Percentiles rank a stretch among this genome's conserved stretches.
These are phyloP conservation scores for Colletotrichum trifolii DNA, from an alignment of 2,329 filamentous ascomycete genomes.

Conservation along the genomic window DNA sequence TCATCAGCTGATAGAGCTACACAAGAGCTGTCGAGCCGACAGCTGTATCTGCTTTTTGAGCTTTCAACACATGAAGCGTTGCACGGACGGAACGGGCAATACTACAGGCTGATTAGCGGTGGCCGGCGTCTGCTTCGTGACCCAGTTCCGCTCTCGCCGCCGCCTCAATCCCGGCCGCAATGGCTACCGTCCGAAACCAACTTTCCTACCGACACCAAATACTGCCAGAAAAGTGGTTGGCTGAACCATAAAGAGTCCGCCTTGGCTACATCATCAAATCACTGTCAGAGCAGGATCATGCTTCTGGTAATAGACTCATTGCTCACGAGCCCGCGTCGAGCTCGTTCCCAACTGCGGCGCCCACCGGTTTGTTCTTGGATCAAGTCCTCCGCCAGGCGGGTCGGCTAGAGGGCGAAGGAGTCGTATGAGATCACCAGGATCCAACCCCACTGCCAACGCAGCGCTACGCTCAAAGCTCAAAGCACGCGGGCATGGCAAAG, in stretches of 20 bases:
- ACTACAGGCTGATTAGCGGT: not conserved
- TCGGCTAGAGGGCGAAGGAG: not conserved
- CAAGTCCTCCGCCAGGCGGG: not conserved
- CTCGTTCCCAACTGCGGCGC: conserved; percentile 5
- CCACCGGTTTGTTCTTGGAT: conserved; percentile 10
- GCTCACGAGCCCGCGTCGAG: too few relatives aligned
- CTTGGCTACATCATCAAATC: too few relatives aligned
- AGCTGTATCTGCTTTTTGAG: too few relatives aligned
- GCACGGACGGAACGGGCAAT: too few relatives aligned
- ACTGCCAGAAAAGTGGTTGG: too few relatives aligned
- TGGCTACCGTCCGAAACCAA: not conserved
- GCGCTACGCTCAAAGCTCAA: conserved; percentile 12
- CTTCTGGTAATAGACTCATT: too few relatives aligned
- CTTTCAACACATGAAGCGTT: too few relatives aligned
- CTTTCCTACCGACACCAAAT: too few relatives aligned
- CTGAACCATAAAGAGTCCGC: too few relatives aligned
- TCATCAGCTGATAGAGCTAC: too few relatives aligned
- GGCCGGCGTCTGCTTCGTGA: conserved; percentile 16
- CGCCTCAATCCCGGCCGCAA: conserved; percentile 4
- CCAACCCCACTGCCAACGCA: conserved; percentile 6
- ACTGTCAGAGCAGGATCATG: too few relatives aligned
- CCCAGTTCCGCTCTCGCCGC: not conserved
- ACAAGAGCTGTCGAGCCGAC: too few relatives aligned
- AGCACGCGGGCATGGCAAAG: conserved; percentile 14
- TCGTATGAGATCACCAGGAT: conserved; percentile 20